phyloP scores from a whole-genome alignment of 352 stramenopile genomes.

The Phytopythium ostracodes region DNA sequence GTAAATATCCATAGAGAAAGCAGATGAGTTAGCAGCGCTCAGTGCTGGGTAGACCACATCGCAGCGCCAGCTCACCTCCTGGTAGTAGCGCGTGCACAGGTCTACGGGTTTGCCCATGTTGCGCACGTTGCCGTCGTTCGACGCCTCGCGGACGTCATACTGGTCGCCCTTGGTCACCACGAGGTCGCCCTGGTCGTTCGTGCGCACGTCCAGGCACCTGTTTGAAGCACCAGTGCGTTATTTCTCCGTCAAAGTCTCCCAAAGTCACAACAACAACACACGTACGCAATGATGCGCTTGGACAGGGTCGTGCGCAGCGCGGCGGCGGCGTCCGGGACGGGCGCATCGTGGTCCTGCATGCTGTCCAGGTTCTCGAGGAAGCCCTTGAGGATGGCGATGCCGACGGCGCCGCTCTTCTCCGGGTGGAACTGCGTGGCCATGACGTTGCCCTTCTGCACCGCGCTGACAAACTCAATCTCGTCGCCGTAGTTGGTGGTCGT shows the following conservation, averaged over 20 bases:
- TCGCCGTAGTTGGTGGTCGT: conserved; percentile 94
- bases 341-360: conserved; percentile 42
- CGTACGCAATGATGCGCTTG: conserved; percentile 94
- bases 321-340: conserved; percentile 23
- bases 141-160: conserved; percentile 96
- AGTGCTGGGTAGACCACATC: not conserved
- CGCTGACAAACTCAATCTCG: conserved; percentile 90
- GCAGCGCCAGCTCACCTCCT: conserved; percentile 42
- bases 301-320: conserved; percentile 73
- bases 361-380: conserved; percentile 85
- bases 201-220: conserved; percentile 95
- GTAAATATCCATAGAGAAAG: too few relatives aligned
- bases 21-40: not conserved
- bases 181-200: conserved; percentile 95
- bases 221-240: not conserved
- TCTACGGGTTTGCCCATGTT: conserved; percentile 98
- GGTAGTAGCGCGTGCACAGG: conserved; percentile 94
- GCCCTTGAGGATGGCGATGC: conserved; percentile 89
- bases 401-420: conserved; percentile 94
- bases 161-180: conserved; percentile 99
- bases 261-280: too few relatives aligned
- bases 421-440: conserved; percentile 99
- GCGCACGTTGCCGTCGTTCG: conserved; percentile 84
- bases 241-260: conserved; percentile 5
- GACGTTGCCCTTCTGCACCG: conserved; percentile 94